Percentiles rank a stretch among this genome's conserved stretches.
phyloP scores from a whole-genome alignment of 768 basidiomycete genomes.

The Kwoniella heveanensis region DNA sequence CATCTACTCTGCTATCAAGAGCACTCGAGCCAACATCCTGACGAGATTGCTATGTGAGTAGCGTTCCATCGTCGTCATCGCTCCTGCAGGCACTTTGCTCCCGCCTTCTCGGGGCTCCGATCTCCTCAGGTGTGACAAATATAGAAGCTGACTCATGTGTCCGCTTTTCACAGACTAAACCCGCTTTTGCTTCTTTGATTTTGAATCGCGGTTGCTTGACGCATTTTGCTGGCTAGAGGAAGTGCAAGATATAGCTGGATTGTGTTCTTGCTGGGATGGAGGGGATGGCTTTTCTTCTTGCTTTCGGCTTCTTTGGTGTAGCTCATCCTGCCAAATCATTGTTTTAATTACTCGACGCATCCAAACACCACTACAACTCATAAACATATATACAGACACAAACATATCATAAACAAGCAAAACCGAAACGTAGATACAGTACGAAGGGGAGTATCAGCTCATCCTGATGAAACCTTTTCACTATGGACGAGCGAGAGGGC shows the following conservation, averaged over 20 bases:
- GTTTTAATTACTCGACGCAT: neutral
- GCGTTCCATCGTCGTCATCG: too few species aligned
- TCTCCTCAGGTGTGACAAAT: too few species aligned
- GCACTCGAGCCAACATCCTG: conserved; percentile 81
- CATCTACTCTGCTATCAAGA: conserved; percentile 74
- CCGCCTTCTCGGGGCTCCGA: too few species aligned
- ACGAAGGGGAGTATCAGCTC: neutral
- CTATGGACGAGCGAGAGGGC: too few species aligned
- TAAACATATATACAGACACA: neutral
- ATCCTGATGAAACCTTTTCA: neutral
- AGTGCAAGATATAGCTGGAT: neutral
- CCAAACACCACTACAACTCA: neutral
- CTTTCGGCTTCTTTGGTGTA: neutral
- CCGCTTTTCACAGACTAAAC: too few species aligned
- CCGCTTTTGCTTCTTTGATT: too few species aligned
- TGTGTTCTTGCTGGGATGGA: too few species aligned
- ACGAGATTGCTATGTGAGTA: conserved; percentile 71
- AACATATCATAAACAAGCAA: neutral
- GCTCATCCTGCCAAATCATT: neutral
- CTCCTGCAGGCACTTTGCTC: too few species aligned
- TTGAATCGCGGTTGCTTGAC: neutral
- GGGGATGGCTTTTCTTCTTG: neutral
- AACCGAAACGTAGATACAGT: neutral
- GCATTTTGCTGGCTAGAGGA: neutral
- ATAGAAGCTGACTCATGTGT: too few species aligned